These are phyloP conservation scores for Scutellaria minor DNA, from an alignment of 257 asterid species.

Conservation along the genomic window DNA sequence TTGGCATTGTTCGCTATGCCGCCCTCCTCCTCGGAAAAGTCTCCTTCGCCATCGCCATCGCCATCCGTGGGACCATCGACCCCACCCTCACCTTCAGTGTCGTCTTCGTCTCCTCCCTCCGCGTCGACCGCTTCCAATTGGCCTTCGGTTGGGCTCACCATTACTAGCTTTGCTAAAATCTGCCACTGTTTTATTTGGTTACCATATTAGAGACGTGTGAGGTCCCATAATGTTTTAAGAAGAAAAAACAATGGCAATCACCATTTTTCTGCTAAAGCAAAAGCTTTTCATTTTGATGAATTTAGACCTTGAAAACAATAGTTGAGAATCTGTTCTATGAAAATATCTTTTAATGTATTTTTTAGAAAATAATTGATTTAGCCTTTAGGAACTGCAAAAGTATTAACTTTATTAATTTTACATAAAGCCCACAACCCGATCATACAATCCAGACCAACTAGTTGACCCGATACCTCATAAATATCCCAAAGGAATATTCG, in stretches of 20 bases:
- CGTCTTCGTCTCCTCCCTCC: slow-evolving; percentile 53
- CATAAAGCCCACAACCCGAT: too few species aligned
- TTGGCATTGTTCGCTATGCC: slow-evolving; percentile 43
- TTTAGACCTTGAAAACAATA: too few species aligned
- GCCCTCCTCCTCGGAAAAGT: slow-evolving; percentile 49
- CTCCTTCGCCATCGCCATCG: slow-evolving; percentile 50
- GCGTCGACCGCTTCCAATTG: slow-evolving; percentile 54
- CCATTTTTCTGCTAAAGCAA: too few species aligned
- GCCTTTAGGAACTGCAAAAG: too few species aligned
- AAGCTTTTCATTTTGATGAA: too few species aligned
- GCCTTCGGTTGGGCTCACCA: slow-evolving; percentile 33
- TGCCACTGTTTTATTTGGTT: slow-evolving; percentile 32
- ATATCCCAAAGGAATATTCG: slow-evolving; percentile 41
- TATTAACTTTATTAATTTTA: too few species aligned
- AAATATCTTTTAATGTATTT: too few species aligned
- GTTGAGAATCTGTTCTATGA: too few species aligned
- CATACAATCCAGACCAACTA: not conserved
- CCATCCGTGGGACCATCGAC: slow-evolving; percentile 42
- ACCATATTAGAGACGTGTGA: not conserved
- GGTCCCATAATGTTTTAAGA: not conserved
- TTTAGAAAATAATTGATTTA: too few species aligned
- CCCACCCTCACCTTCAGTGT: slow-evolving; percentile 35
- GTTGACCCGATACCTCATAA: slow-evolving; percentile 8
- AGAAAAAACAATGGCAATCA: too few species aligned
- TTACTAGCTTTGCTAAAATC: slow-evolving; percentile 31